Evolutionary conservation across 345 rosid species (phyloP), one percentile per base, ranked within the genome.

Genomic region (Eucalyptus pauciflora): DNA sequence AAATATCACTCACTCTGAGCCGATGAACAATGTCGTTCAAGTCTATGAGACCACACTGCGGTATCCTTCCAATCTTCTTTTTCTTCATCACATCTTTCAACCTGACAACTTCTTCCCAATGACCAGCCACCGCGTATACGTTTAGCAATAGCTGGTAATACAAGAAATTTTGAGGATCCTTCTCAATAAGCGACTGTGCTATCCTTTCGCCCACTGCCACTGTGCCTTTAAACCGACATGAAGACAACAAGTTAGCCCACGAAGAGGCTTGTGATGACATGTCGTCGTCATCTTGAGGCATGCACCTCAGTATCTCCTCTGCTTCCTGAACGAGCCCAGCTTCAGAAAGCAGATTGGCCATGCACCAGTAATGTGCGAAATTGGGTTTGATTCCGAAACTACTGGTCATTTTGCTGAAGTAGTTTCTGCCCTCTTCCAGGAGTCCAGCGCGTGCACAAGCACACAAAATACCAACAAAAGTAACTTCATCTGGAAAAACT

Each of bases 361-460:
- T 93, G 86, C 97, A 96, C 99, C 98, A 96, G 90, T 41, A 90
- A 91, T 96, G 97, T 50, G 94, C 96, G 89, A 96, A 96, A 92
- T 92, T 96, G 20, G 95, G 96, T 91, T 93, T 96, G 89, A 96
- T 87, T 62, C 92, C 86, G 48, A 93, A 93, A 83, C 89, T 87
- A 14, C 90, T 64, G 48, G 87, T 90, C 98, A 96, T 94, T 91
- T 93, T 92, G 48, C 89, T 88, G 60, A 93, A 93, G 89, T 92
- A 95, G 27, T 87, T 88, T 89, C 89, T 89, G 62, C 97, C 97
- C 87, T 91, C 93, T 2, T 91, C 87, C 92, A 95, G 85, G 88
- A 92, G 50, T 49, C 94, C 89, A 8, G 93, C 93, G 37, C 96
- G 93, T 87, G 93, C 94, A 90, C 97, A 96, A 86, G 95, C 95